A percentile compares a stretch with the other conserved stretches of the same genome.
These are phyloP conservation scores for Leccinum fibrillosum DNA, from an alignment of 768 basidiomycete species.

Conservation along the genomic window DNA sequence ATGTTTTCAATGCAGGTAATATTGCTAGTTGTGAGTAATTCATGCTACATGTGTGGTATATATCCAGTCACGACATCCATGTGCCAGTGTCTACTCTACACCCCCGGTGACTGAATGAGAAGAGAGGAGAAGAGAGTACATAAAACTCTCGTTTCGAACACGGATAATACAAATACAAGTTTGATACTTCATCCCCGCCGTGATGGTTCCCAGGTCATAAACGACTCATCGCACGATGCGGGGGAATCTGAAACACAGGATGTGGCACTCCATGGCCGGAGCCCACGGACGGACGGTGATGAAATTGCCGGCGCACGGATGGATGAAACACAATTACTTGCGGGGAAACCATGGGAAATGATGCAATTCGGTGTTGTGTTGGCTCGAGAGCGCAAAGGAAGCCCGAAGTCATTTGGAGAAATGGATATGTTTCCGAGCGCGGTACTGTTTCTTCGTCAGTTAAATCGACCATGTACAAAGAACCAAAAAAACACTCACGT, in stretches of 20 bases:
- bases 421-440: slow-evolving; percentile 37
- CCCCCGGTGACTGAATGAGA: not conserved
- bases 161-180: not conserved
- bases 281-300: slow-evolving; percentile 13
- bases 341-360: slow-evolving; percentile 10
- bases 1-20: not conserved
- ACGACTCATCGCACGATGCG: slow-evolving; percentile 48
- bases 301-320: slow-evolving; percentile 19
- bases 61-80: not conserved
- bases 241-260: slow-evolving; percentile 27
- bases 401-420: slow-evolving; percentile 25
- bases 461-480: not conserved
- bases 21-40: not conserved
- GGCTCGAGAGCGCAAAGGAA: slow-evolving; percentile 15
- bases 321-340: slow-evolving; percentile 14
- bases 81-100: no score
- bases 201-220: slow-evolving; percentile 61
- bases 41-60: slow-evolving; percentile 7
- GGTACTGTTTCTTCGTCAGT: slow-evolving; percentile 32
- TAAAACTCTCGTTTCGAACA: not conserved
- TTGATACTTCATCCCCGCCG: slow-evolving; percentile 28
- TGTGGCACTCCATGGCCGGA: slow-evolving; percentile 18
- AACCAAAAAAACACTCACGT: slow-evolving; percentile 38
- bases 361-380: slow-evolving; percentile 1
- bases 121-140: not conserved